Evolutionary conservation across 257 asterid species (phyloP).

Genomic region (Petrea volubilis): DNA sequence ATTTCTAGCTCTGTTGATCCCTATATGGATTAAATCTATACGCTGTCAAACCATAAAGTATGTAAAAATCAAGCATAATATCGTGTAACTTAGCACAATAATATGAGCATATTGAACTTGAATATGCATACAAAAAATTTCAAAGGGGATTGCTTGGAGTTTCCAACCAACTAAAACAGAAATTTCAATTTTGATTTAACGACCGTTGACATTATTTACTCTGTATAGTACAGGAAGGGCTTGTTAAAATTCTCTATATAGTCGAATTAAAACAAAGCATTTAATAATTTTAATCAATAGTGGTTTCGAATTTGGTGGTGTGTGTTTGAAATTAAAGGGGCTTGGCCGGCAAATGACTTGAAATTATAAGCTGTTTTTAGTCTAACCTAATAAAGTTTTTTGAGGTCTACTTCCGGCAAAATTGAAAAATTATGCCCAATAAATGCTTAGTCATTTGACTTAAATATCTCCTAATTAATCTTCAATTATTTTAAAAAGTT

Average conservation of each 20-base stretch:
- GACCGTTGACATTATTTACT: conserved; percentile 22
- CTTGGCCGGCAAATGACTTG: conserved; percentile 20
- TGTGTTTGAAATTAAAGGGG: conserved; percentile 29
- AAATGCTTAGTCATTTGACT: neutral
- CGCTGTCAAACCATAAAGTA: too few relatives aligned
- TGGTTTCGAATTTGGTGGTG: conserved; percentile 30
- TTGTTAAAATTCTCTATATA: neutral
- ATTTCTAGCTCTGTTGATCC: too few relatives aligned
- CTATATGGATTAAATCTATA: too few relatives aligned
- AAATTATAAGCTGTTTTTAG: neutral
- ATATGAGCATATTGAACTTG: neutral
- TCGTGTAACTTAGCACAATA: too few relatives aligned
- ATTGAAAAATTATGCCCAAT: neutral
- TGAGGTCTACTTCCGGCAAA: neutral
- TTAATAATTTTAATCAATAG: neutral
- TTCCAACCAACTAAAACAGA: conserved; percentile 10
- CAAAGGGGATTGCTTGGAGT: conserved; percentile 12
- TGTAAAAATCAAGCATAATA: too few relatives aligned
- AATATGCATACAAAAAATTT: conserved; percentile 1
- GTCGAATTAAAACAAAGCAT: conserved; percentile 7
- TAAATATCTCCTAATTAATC: neutral
- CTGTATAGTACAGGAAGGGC: too few relatives aligned
- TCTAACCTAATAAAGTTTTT: conserved; percentile 11
- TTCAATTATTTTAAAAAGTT: neutral
- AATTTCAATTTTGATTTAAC: conserved; percentile 21